phyloP scores from a whole-genome alignment of 371 early-diverging fungal genomes.

The Sanchytrium tribonematis region DNA sequence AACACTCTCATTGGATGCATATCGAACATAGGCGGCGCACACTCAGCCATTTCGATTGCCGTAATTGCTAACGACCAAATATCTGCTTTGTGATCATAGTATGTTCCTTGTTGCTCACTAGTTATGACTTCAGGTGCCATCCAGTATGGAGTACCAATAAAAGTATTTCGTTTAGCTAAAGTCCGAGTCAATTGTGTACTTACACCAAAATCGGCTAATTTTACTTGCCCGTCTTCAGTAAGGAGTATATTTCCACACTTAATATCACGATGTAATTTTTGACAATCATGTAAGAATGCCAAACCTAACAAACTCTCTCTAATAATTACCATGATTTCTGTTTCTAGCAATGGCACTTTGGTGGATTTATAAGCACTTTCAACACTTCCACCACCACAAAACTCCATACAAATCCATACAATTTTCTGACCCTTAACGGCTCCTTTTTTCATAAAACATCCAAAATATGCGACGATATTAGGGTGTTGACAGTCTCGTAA shows the following conservation, averaged over 20 bases:
- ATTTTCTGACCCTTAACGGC: slow-evolving; percentile 15
- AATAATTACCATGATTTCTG: slow-evolving; percentile 7
- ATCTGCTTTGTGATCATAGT: slow-evolving; percentile 28
- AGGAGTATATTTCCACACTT: slow-evolving; percentile 15
- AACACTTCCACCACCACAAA: slow-evolving; percentile 24
- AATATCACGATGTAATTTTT: slow-evolving; percentile 18
- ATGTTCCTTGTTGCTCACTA: slow-evolving; percentile 20
- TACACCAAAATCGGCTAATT: slow-evolving; percentile 26
- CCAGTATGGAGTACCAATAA: slow-evolving; percentile 23
- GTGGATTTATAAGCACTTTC: slow-evolving; percentile 18
- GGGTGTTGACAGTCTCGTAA: slow-evolving; percentile 17
- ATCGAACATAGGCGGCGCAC: slow-evolving; percentile 24
- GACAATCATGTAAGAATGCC: slow-evolving; percentile 14
- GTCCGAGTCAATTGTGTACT: slow-evolving; percentile 19
- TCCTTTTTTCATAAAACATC: slow-evolving; percentile 21
- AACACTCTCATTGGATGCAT: slow-evolving; percentile 24
- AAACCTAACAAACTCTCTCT: slow-evolving; percentile 16
- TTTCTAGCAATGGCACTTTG: background rate
- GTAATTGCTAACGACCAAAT: slow-evolving; percentile 63
- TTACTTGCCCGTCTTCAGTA: slow-evolving; percentile 18
- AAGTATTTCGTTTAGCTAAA: slow-evolving; percentile 19
- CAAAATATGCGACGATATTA: slow-evolving; percentile 22
- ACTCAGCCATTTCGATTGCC: slow-evolving; percentile 51
- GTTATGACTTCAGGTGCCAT: slow-evolving; percentile 30
- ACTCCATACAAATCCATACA: slow-evolving; percentile 28